Conservation (phyloP, 352 stramenopile species). For the Pythium sukuiense region DNA sequence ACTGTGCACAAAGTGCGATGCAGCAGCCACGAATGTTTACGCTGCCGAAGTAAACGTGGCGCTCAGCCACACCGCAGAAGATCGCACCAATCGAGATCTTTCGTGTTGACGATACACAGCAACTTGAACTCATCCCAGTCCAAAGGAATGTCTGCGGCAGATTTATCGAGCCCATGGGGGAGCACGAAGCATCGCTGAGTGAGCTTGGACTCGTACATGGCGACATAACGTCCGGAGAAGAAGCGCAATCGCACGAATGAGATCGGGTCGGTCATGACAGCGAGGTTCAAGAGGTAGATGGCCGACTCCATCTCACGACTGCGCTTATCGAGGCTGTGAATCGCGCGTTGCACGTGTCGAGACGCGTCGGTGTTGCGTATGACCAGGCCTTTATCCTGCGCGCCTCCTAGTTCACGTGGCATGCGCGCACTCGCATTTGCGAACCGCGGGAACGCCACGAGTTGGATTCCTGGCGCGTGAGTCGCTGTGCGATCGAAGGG, state of each 20-base stretch:
- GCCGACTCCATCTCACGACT: constrained; percentile 2
- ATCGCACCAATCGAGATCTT: background rate
- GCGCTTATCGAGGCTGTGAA: background rate
- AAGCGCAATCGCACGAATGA: constrained; percentile 9
- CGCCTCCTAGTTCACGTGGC: background rate
- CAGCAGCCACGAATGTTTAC: too few species aligned
- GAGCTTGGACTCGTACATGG: constrained; percentile 8
- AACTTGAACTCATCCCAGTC: constrained; percentile 16
- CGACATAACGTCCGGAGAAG: constrained; percentile 1
- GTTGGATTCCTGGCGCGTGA: background rate
- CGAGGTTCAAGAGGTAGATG: constrained; percentile 27
- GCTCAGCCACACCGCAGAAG: constrained; percentile 13
- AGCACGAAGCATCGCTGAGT: constrained; percentile 15
- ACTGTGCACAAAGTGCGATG: too few species aligned
- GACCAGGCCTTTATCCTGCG: background rate
- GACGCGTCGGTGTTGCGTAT: background rate
- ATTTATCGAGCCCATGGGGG: background rate
- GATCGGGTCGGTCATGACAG: constrained; percentile 24
- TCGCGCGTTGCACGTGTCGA: background rate
- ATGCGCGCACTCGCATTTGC: background rate
- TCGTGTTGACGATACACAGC: constrained; percentile 5
- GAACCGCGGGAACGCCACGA: background rate
- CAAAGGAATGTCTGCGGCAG: constrained; percentile 9
- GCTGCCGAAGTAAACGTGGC: too few species aligned
- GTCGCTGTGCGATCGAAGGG: background rate